Base-by-base conservation (phyloP, 1,139 yeast genomes). In the Hyphopichia fennica region DNA sequence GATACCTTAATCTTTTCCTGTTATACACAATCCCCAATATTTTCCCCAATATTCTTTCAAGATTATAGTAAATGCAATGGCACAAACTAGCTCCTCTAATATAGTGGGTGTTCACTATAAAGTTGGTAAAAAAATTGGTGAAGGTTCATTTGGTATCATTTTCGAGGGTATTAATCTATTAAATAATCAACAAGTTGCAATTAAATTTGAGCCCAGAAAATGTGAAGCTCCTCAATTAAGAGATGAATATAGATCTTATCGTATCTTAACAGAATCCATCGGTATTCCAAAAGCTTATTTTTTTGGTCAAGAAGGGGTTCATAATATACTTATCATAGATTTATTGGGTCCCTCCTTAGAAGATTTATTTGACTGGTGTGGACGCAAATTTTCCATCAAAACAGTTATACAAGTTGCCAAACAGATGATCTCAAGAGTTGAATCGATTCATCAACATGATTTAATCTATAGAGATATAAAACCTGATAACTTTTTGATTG, bases 101-200 rank as follows among this genome's bases (percentile, higher is more conserved):
- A 67, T 77, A 35, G 82, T 79, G 29, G 84, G 84, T 19, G 75
- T 78, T 27, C 98, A 93, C 72, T 93, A 89, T 70, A 90, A 93
- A 51, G 90, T 93, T 46, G 99, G 97, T 38, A 90, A 90, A 62
- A 93, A 93, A 69, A 93, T 93, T 46, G 99, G 99, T 33, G 98
- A 93, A 66, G 99, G 99, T 16, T 91, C 98, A 1, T 93, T 93
- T 70, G 99, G 99, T 18, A 93, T 91, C 40, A 91, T 93, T 42
- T 93, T 91, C 64, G 97, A 91, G 68, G 99, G 99, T 28, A 82
- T 87, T 44, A 93, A 93, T 62, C 74, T 93, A 50, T 76, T 93
- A 53, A 76, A 78, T 51, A 88, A 87, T 60, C 81, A 84, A 70
- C 79, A 87, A 61, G 78, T 95, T 68, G 76, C 98, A 67, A 77